phyloP scores from a whole-genome alignment of 768 basidiomycete genomes.

The Amanita molliuscula region DNA sequence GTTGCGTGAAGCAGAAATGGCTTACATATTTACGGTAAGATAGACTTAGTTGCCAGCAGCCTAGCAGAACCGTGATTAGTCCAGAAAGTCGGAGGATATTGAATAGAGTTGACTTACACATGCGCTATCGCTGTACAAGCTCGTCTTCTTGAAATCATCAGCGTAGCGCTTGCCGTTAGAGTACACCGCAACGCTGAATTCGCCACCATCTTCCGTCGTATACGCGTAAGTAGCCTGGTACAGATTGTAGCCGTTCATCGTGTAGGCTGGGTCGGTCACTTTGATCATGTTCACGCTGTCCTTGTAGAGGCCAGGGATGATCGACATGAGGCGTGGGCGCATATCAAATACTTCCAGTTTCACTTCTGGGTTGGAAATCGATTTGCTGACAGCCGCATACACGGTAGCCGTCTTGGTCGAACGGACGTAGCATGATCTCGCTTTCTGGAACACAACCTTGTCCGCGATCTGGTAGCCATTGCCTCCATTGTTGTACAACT shows the following conservation, averaged over 20 bases:
- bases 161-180: background rate
- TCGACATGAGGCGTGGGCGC: background rate
- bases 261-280: background rate
- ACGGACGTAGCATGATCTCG: background rate
- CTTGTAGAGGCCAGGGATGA: conserved; percentile 1
- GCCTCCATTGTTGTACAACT: background rate
- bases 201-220: background rate
- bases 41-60: too few relatives aligned
- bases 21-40: too few relatives aligned
- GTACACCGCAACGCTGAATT: conserved; percentile 1
- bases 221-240: background rate
- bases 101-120: background rate
- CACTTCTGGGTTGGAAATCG: background rate
- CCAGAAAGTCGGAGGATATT: background rate
- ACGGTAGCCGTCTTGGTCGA: background rate
- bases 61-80: background rate
- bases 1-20: too few relatives aligned
- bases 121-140: background rate
- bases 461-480: background rate
- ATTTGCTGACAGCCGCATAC: background rate
- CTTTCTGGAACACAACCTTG: conserved; percentile 1
- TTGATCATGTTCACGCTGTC: background rate
- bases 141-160: background rate
- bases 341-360: background rate
- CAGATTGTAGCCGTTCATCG: background rate